Base-by-base conservation (phyloP, 108 stramenopile genomes). In the Fragilariopsis cylindrus region DNA sequence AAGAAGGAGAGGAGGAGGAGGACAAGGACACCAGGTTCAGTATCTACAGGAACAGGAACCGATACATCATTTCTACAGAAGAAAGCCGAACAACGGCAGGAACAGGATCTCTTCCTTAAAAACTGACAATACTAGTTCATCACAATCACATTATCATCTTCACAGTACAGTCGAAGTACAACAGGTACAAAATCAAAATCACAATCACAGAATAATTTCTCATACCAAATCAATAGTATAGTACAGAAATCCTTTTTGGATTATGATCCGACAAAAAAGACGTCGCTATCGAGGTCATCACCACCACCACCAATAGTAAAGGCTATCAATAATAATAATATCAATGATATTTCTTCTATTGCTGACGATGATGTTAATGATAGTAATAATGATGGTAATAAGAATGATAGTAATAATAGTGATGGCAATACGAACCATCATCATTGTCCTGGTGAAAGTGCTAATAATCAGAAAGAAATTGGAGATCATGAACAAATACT, bases 21-120 rank as follows among this genome's bases (percentile, higher is more conserved):
- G 30, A 30, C 30, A 30, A 30, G 30, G 30, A 30, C 1, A 11
- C n/a, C 9, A 15, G 43, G 62, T 43, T 45, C 62, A n/a, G 11
- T 63, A n/a, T 63, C 62, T 5, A 63, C 62, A n/a, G 62, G 42
- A 9, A 63, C 62, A 9, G 13, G 3, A 45, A 63, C 62, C 21
- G 62, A 63, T 45, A 43, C 40, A 40, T 63, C 62, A 3, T 45
- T 63, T 45, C 43, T 45, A 45, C 62, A 5, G 43, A 63, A 40
- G 62, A 43, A 63, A 41, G 43, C 40, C 43, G 7, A 16, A 21
- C 58, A 21, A 60, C 18, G 7, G 62, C 7, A 30, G 42, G 6
- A 63, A 45, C 62, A n/a, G 43, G 62, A 45, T 30, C 58, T 30
- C 30, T 30, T 30, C 30, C 1, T 30, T 30, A 30, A 2, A 30